Conservation (phyloP, 2,329 filamentous ascomycete genomes). For the Arthrobotrys conoides region DNA sequence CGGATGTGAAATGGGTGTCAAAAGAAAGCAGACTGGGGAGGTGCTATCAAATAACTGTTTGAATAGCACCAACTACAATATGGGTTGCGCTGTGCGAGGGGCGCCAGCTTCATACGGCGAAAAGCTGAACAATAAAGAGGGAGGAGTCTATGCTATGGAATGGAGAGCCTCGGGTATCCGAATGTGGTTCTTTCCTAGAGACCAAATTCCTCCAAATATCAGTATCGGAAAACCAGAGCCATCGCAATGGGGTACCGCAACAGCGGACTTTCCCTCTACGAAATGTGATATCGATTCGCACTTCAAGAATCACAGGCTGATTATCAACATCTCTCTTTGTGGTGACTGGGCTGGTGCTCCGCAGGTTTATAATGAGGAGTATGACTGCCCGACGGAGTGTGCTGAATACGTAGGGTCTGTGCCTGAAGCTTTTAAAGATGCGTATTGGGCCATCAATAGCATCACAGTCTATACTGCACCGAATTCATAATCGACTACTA, state of each 20-base stretch:
- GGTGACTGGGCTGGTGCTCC: conserved; percentile 85
- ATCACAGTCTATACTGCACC: conserved; percentile 73
- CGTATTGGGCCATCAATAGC: conserved; percentile 83
- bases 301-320: conserved; percentile 81
- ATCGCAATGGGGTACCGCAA: conserved; percentile 77
- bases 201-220: conserved; percentile 76
- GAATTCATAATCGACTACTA: not conserved
- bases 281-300: conserved; percentile 79
- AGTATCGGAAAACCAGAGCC: conserved; percentile 75
- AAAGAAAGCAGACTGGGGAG: conserved; percentile 68
- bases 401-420: conserved; percentile 79
- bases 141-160: conserved; percentile 81
- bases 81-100: conserved; percentile 72
- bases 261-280: conserved; percentile 76
- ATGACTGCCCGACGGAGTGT: conserved; percentile 76
- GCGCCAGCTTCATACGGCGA: conserved; percentile 71
- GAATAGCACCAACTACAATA: conserved; percentile 69
- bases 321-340: conserved; percentile 88
- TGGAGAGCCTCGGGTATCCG: conserved; percentile 81
- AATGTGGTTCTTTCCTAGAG: conserved; percentile 86
- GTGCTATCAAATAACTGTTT: conserved; percentile 74
- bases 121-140: conserved; percentile 78
- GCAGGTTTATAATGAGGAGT: conserved; percentile 72
- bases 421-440: conserved; percentile 77
- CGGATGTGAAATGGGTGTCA: conserved; percentile 73